Conservation (phyloP, 208 protist genomes). For the Crithidia expoeki region DNA sequence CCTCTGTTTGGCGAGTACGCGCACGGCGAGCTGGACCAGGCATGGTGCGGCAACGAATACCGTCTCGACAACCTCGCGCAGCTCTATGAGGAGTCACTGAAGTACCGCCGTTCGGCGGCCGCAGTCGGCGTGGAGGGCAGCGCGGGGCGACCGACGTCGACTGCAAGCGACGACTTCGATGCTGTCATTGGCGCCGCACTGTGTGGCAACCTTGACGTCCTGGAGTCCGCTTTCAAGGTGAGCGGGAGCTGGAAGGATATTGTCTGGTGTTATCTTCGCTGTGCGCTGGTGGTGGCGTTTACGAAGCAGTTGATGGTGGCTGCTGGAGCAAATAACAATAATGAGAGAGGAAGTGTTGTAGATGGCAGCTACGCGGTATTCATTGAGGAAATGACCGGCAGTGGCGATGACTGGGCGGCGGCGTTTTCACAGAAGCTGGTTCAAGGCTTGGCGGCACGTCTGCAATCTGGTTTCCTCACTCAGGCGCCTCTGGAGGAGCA, state of each 20-base stretch:
- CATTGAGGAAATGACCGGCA: constrained; percentile 41
- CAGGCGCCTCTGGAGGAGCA: constrained; percentile 55
- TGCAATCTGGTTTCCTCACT: constrained; percentile 49
- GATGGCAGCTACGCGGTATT: constrained; percentile 35
- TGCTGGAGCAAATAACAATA: not conserved
- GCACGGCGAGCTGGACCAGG: constrained; percentile 58
- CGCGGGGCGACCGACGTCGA: constrained; percentile 1
- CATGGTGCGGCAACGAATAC: constrained; percentile 73
- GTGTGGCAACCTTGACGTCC: constrained; percentile 69
- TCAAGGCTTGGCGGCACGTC: constrained; percentile 38
- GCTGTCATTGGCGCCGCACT: constrained; percentile 75
- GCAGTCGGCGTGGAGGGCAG: constrained; percentile 1
- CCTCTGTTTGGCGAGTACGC: constrained; percentile 89
- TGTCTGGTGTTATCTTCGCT: constrained; percentile 79
- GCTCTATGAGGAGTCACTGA: constrained; percentile 66
- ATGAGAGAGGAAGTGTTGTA: constrained; percentile 17
- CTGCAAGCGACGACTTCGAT: constrained; percentile 21
- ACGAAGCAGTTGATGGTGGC: constrained; percentile 65
- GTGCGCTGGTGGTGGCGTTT: constrained; percentile 70
- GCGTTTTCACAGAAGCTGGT: constrained; percentile 46
- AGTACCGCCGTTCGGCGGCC: constrained; percentile 16
- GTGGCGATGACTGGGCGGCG: constrained; percentile 61
- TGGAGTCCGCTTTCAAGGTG: constrained; percentile 64
- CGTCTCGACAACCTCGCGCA: constrained; percentile 77
- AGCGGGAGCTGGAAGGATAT: constrained; percentile 67